These are phyloP conservation scores for Populus tremula DNA, from an alignment of 345 rosid genomes.

Conservation along the genomic window DNA sequence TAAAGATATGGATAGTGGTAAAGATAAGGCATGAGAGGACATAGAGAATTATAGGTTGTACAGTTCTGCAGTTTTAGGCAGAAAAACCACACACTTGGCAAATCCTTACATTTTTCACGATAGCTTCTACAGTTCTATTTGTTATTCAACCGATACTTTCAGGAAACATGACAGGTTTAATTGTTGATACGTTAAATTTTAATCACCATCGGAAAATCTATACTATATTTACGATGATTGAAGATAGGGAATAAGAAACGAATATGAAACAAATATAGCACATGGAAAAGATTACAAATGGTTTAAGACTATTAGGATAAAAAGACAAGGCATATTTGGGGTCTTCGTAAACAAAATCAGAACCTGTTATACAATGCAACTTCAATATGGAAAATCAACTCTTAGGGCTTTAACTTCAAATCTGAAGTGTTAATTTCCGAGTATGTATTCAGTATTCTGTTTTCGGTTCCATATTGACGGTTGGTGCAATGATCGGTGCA, in stretches of 20 bases:
- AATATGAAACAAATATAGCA: no score
- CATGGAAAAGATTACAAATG: no score
- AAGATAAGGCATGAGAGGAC: slow-evolving; percentile 38
- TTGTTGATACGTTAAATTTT: no score
- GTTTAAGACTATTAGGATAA: no score
- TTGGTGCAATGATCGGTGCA: slow-evolving; percentile 96
- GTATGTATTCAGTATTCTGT: slow-evolving; percentile 55
- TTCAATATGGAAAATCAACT: neutral
- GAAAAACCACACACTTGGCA: no score
- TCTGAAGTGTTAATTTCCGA: slow-evolving; percentile 11
- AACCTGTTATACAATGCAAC: neutral
- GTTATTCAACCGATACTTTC: slow-evolving; percentile 6
- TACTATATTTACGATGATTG: neutral
- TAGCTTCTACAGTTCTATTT: slow-evolving; percentile 18
- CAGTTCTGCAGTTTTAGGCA: no score
- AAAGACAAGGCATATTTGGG: no score
- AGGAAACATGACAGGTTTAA: no score
- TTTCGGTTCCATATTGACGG: slow-evolving; percentile 80
- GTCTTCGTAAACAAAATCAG: no score
- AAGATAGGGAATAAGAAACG: no score
- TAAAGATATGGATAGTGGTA: neutral
- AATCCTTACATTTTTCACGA: no score
- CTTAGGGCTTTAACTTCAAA: neutral
- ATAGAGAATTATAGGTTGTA: slow-evolving; percentile 12
- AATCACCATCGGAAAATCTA: neutral